A percentile compares a stretch with the other conserved stretches of the same genome.
Evolutionary conservation across 148 eudicot species (phyloP).

Genomic region (Dianthus caryophyllus): DNA sequence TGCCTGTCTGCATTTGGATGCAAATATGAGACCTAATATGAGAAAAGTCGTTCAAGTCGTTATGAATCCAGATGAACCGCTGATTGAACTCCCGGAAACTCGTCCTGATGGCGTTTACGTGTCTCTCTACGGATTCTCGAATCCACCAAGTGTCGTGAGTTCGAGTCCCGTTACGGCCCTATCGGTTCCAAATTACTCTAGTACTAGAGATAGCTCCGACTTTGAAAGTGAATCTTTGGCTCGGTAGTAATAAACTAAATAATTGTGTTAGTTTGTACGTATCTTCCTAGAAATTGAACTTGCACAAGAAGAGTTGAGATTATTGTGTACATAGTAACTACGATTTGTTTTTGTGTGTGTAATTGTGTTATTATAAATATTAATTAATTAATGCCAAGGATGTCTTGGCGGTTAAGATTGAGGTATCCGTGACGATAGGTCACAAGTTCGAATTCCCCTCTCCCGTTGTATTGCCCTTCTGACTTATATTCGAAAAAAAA

Average conservation of each 20-base stretch:
- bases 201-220: constrained; percentile 6
- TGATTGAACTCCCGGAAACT: constrained; percentile 38
- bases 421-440: too few species aligned
- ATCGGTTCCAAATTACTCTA: constrained; percentile 5
- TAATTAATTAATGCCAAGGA: too few species aligned
- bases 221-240: constrained; percentile 24
- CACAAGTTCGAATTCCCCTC: too few species aligned
- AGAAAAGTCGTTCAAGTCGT: constrained; percentile 54
- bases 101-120: constrained; percentile 50
- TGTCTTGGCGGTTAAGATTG: too few species aligned
- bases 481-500: too few species aligned
- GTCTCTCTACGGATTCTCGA: constrained; percentile 34
- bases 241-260: constrained; percentile 1
- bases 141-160: constrained; percentile 19
- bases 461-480: too few species aligned
- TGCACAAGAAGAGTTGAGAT: background rate
- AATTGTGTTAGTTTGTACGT: background rate
- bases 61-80: constrained; percentile 50
- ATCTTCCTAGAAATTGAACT: background rate
- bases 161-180: constrained; percentile 13
- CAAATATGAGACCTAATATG: constrained; percentile 49
- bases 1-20: constrained; percentile 56
- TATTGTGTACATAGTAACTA: too few species aligned
- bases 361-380: too few species aligned
- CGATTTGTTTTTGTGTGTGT: too few species aligned